Base-by-base conservation (phyloP, 352 stramenopile species). In the Halophytophthora polymorphica region DNA sequence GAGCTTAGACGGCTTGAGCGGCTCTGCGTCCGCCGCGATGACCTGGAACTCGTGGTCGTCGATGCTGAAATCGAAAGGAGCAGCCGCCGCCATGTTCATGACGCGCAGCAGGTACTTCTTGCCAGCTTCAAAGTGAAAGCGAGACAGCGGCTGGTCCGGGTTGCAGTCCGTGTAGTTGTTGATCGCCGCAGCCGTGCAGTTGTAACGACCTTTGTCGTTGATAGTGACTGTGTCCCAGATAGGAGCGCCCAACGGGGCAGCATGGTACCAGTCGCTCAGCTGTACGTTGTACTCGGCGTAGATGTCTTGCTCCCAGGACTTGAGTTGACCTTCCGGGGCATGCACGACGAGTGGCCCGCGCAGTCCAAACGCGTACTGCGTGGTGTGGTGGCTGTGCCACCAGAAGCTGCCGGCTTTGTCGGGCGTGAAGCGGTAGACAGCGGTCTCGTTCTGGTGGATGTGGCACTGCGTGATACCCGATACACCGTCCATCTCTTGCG, bases 311-410 rank as follows among this genome's bases (percentile, higher is more conserved):
- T 61, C 35, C 33, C 6, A 18, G 1, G 31, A 12, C 14, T 33
- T n/a, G 11, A 41, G 17, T 15, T 46, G 31, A 6, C 36, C 36
- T 19, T 43, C 14, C 2, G 52, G 42, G 3, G 21, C 40, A 34
- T 64, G 50, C 4, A 75, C 61, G 15, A 71, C 66, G n/a, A 75
- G 37, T n/a, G 66, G 61, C 1, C 61, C 63, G 25, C 66, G 61
- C 0, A 75, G 52, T 2, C 58, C 62, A 21, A 53, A 62, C n/a
- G 61, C 43, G 48, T 71, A 71, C 37, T 75, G 61, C 2, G 50
- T 48, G 1, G 37, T 50, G 19, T 75, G 51, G 34, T 71, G 66
- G 37, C 52, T 58, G 48, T 75, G 66, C 48, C 58, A 75, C 66
- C 61, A 71, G 36, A 67, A 74, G 11, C 58, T 71, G 18, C 66